Evolutionary conservation across 2,329 filamentous ascomycete species (phyloP).

Genomic region (Colletotrichum truncatum): DNA sequence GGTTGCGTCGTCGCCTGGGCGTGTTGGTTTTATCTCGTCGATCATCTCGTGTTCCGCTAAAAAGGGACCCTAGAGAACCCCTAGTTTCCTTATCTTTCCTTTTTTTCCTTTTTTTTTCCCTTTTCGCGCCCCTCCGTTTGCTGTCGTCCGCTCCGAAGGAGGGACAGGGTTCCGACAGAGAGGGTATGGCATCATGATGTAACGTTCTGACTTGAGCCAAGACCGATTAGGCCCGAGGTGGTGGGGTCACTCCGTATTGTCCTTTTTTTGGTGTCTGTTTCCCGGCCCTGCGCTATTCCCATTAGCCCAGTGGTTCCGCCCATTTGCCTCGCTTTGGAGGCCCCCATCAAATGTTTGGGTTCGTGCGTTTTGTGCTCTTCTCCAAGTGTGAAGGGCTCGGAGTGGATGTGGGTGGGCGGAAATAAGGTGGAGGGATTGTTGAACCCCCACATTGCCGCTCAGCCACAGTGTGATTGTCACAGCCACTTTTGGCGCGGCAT

Average conservation of each 20-base stretch:
- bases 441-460: neutral
- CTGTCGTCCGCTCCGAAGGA: neutral
- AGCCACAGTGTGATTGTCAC: neutral
- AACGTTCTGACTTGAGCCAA: conserved; percentile 29
- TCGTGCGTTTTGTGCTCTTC: neutral
- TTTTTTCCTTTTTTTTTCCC: neutral
- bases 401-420: neutral
- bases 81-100: neutral
- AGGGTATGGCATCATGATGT: conserved; percentile 27
- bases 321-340: neutral
- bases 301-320: neutral
- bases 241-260: neutral
- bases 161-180: neutral
- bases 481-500: neutral
- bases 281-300: neutral
- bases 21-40: neutral
- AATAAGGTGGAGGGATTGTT: neutral
- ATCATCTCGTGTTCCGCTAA: conserved; percentile 13
- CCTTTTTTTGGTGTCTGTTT: neutral
- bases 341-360: neutral
- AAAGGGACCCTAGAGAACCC: neutral
- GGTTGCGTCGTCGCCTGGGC: neutral
- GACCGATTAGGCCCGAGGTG: neutral
- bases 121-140: neutral
- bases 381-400: neutral